Percentiles rank a stretch among this genome's conserved stretches.
Conservation (phyloP, 164 flowering plant genomes). For the Vitis rupestris region DNA sequence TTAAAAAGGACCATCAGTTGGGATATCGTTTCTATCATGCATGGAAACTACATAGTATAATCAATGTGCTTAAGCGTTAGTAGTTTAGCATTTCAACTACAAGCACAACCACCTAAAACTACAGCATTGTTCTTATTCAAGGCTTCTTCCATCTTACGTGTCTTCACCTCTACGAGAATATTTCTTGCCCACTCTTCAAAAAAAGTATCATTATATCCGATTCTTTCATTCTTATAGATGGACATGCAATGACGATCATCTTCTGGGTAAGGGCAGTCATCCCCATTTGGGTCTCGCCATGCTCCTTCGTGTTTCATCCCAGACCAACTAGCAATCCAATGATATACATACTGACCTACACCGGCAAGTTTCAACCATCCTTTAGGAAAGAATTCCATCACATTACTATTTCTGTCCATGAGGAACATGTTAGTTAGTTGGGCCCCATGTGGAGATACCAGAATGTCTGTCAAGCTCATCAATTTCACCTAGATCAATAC, state of each 20-base stretch:
- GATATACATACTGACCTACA: slow-evolving; percentile 57
- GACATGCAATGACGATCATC: slow-evolving; percentile 41
- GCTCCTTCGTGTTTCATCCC: slow-evolving; percentile 68
- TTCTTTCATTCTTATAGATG: slow-evolving; percentile 40
- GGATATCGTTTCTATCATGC: too few species aligned
- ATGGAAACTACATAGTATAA: too few species aligned
- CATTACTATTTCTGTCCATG: slow-evolving; percentile 54
- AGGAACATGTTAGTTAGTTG: slow-evolving; percentile 73
- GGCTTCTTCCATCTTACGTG: slow-evolving; percentile 30
- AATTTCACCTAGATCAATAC: slow-evolving; percentile 37
- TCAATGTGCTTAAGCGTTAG: too few species aligned
- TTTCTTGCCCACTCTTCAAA: slow-evolving; percentile 53
- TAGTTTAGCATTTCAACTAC: too few species aligned
- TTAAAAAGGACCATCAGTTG: too few species aligned
- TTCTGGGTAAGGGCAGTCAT: slow-evolving; percentile 39
- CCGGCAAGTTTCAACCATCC: slow-evolving; percentile 83
- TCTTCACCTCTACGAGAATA: slow-evolving; percentile 41
- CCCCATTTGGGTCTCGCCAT: slow-evolving; percentile 59
- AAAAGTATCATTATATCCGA: slow-evolving; percentile 55
- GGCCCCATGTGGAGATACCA: slow-evolving; percentile 70
- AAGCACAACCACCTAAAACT: too few species aligned
- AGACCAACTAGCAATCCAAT: slow-evolving; percentile 47
- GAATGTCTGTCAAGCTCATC: slow-evolving; percentile 46
- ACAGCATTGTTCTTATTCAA: too few species aligned
- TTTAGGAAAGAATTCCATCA: slow-evolving; percentile 79